A percentile compares a stretch with the other conserved stretches of the same genome.
phyloP scores from a whole-genome alignment of 2,329 filamentous ascomycete genomes.

The Tolypocladium tundrense region DNA sequence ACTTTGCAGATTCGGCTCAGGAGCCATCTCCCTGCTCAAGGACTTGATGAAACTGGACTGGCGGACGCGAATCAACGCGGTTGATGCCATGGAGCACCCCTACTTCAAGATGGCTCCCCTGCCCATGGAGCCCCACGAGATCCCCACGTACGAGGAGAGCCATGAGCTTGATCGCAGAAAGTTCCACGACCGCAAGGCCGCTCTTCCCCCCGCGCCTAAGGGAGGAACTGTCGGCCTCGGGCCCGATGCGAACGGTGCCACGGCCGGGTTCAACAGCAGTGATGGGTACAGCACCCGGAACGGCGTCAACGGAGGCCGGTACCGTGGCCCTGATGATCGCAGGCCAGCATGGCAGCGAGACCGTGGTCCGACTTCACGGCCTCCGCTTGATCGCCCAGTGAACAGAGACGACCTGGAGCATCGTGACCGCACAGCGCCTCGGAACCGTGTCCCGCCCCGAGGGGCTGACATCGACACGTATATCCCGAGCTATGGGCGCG shows the following conservation, averaged over 20 bases:
- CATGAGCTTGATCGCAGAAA: conserved; percentile 94
- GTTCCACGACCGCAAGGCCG: conserved; percentile 75
- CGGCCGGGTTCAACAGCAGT: conserved; percentile 37
- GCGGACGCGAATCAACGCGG: conserved; percentile 79
- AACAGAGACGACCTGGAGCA: conserved; percentile 26
- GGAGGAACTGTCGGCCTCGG: conserved; percentile 80
- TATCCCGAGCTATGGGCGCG: conserved; percentile 35
- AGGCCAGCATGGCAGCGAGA: conserved; percentile 46
- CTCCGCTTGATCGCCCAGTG: conserved; percentile 26
- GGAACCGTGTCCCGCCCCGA: conserved; percentile 17
- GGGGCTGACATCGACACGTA: conserved; percentile 37
- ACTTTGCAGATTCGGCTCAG: conserved; percentile 45
- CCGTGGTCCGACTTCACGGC: conserved; percentile 39
- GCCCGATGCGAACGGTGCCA: conserved; percentile 37
- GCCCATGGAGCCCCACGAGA: conserved; percentile 71
- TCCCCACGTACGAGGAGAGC: conserved; percentile 88
- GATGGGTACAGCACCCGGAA: conserved; percentile 40
- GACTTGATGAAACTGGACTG: conserved; percentile 85
- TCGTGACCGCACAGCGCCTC: conserved; percentile 28
- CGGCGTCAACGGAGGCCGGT: conserved; percentile 36
- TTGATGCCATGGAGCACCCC: conserved; percentile 83
- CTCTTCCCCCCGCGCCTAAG: conserved; percentile 80
- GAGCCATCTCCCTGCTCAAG: conserved; percentile 67
- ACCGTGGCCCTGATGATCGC: conserved; percentile 32
- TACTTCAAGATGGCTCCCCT: conserved; percentile 77